Conservation (phyloP, 257 asterid species). For the Marsdenia floribunda region DNA sequence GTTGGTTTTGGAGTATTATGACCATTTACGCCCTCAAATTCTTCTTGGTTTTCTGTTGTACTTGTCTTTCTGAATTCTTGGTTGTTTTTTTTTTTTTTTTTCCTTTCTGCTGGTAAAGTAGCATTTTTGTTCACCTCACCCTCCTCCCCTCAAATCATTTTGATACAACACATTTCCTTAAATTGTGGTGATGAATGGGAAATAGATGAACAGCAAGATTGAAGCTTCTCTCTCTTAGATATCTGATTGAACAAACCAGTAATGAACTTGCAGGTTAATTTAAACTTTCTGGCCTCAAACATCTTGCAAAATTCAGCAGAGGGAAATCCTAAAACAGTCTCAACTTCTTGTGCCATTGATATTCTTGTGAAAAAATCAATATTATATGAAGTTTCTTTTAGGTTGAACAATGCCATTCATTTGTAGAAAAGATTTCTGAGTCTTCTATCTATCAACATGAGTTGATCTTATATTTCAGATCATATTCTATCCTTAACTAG, state of each 20-base stretch:
- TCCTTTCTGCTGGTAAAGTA: background rate
- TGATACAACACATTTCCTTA: background rate
- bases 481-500: background rate
- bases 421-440: background rate
- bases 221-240: too few species aligned
- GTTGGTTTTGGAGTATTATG: background rate
- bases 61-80: background rate
- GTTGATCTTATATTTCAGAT: background rate
- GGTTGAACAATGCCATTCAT: background rate
- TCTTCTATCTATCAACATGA: too few species aligned
- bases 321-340: background rate
- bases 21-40: background rate
- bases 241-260: background rate
- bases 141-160: background rate
- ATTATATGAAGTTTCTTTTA: background rate
- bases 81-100: too few species aligned
- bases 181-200: background rate
- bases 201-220: background rate
- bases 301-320: background rate
- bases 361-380: background rate
- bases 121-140: too few species aligned
- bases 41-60: background rate
- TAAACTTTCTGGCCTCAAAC: background rate
- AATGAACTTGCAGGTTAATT: background rate
- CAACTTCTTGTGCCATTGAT: background rate